These are phyloP conservation scores for Dujonia santamariae DNA, from an alignment of 1,139 yeast genomes.

Conservation along the genomic window DNA sequence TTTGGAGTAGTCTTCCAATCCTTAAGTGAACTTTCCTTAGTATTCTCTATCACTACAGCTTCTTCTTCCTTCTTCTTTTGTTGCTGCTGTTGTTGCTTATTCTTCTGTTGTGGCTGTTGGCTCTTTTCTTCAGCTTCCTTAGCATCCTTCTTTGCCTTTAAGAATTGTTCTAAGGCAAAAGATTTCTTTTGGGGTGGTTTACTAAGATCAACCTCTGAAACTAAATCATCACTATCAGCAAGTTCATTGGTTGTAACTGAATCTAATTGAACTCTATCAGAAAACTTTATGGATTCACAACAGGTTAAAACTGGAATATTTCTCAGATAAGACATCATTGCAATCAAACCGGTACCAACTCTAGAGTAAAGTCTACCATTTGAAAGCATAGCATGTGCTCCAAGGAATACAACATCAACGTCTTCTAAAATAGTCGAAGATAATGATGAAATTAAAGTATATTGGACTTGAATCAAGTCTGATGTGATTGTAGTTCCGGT, in stretches of 20 bases:
- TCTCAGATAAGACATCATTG: constrained; percentile 85
- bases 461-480: constrained; percentile 41
- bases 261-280: constrained; percentile 93
- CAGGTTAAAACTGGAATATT: constrained; percentile 93
- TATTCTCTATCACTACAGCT: constrained; percentile 4
- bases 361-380: constrained; percentile 92
- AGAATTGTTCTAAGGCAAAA: constrained; percentile 63
- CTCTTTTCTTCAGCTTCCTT: constrained; percentile 17
- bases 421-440: constrained; percentile 73
- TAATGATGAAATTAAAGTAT: constrained; percentile 75
- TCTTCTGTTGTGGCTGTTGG: constrained; percentile 18
- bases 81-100: constrained; percentile 17
- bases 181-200: constrained; percentile 62
- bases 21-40: constrained; percentile 35
- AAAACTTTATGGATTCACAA: constrained; percentile 92
- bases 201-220: constrained; percentile 42
- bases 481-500: constrained; percentile 33
- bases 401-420: constrained; percentile 87
- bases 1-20: constrained; percentile 64
- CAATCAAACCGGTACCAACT: constrained; percentile 92
- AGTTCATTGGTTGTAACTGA: constrained; percentile 91
- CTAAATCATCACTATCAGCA: constrained; percentile 78
- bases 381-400: constrained; percentile 96
- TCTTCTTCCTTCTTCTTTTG: constrained; percentile 7
- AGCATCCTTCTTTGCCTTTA: constrained; percentile 39